phyloP scores from a whole-genome alignment of 164 flowering plant genomes.

The Warburgia ugandensis region DNA sequence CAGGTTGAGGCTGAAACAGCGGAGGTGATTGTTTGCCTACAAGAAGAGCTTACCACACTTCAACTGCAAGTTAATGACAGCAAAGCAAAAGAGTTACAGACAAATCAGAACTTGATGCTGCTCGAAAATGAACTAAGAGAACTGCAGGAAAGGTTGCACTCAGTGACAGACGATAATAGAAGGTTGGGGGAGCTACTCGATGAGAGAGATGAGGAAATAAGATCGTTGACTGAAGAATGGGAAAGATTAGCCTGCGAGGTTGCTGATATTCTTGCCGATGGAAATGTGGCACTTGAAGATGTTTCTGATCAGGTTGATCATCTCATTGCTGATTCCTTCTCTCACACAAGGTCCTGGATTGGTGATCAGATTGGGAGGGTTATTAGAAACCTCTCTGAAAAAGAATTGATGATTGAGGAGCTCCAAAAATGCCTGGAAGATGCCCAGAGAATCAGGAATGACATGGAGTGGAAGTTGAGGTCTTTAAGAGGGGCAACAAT shows the following conservation, averaged over 20 bases:
- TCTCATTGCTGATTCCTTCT: slow-evolving; percentile 46
- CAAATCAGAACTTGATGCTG: no score
- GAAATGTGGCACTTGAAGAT: slow-evolving; percentile 49
- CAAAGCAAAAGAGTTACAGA: slow-evolving; percentile 41
- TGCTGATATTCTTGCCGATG: slow-evolving; percentile 59
- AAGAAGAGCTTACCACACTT: slow-evolving; percentile 73
- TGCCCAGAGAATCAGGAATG: slow-evolving; percentile 45
- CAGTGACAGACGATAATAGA: no score
- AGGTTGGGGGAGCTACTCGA: slow-evolving; percentile 30
- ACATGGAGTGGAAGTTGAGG: slow-evolving; percentile 74
- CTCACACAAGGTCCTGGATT: slow-evolving; percentile 48
- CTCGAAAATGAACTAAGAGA: no score
- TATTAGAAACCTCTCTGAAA: slow-evolving; percentile 45
- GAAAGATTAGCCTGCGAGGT: slow-evolving; percentile 47
- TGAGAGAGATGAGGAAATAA: slow-evolving; percentile 45
- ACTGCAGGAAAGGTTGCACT: no score
- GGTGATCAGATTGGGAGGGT: slow-evolving; percentile 55
- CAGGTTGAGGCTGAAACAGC: slow-evolving; percentile 98
- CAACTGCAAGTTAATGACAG: slow-evolving; percentile 63
- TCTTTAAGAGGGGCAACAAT: slow-evolving; percentile 83
- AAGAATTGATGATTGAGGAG: slow-evolving; percentile 68
- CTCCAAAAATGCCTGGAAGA: slow-evolving; percentile 60
- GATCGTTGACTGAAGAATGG: slow-evolving; percentile 52
- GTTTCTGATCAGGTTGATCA: slow-evolving; percentile 53
- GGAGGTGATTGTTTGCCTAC: slow-evolving; percentile 86